These are phyloP conservation scores for Leptodermis oblonga DNA, from an alignment of 257 asterid genomes.

Conservation along the genomic window DNA sequence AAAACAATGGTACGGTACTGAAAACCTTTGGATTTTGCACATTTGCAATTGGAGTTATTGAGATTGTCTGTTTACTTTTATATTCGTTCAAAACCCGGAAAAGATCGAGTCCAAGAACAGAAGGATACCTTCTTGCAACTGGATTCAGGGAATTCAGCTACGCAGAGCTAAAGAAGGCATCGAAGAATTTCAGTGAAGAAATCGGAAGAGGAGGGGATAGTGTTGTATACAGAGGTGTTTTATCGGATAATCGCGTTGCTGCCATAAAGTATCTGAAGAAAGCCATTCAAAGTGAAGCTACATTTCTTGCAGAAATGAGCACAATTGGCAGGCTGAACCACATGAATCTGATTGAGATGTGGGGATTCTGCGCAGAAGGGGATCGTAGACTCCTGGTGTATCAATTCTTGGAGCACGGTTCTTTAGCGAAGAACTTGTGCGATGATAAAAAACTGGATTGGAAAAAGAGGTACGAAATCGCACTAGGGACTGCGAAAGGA, in stretches of 20 bases:
- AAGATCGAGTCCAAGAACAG: not conserved
- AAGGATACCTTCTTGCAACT: slow-evolving; percentile 15
- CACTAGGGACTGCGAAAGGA: slow-evolving; percentile 36
- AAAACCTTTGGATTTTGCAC: slow-evolving; percentile 4
- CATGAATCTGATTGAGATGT: slow-evolving; percentile 28
- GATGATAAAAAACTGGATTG: slow-evolving; percentile 27
- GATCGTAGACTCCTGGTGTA: slow-evolving; percentile 34
- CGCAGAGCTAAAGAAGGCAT: slow-evolving; percentile 34
- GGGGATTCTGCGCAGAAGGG: slow-evolving; percentile 37
- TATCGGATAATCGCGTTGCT: slow-evolving; percentile 28
- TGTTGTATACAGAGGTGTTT: slow-evolving; percentile 31
- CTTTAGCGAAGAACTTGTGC: slow-evolving; percentile 23
- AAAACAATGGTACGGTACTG: not conserved
- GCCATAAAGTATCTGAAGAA: slow-evolving; percentile 30
- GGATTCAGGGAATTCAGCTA: slow-evolving; percentile 39
- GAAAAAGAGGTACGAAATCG: slow-evolving; percentile 33
- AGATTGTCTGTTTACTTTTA: not conserved
- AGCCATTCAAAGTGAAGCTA: slow-evolving; percentile 34
- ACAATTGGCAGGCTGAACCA: slow-evolving; percentile 32
- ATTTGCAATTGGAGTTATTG: slow-evolving; percentile 10
- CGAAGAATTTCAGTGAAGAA: slow-evolving; percentile 32
- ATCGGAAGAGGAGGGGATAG: slow-evolving; percentile 41
- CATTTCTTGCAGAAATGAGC: slow-evolving; percentile 27
- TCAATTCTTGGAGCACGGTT: slow-evolving; percentile 33
- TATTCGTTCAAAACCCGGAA: not conserved